Evolutionary conservation across 164 flowering plant genomes (phyloP), one percentile per base, ranked within the genome.

Genomic region (Vitis rupestris): DNA sequence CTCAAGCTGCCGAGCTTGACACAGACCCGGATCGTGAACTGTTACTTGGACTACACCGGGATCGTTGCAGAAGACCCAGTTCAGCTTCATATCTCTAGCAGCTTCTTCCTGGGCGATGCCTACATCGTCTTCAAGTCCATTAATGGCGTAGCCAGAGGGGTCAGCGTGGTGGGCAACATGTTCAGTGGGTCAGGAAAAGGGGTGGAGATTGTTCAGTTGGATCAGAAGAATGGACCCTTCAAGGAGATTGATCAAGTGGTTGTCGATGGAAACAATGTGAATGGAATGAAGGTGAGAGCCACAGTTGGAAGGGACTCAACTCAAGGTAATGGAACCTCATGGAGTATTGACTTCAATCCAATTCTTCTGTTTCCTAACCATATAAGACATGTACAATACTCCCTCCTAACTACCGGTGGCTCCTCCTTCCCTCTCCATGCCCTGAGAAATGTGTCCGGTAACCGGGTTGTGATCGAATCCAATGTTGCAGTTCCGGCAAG

Each of bases 31-130:
- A 90, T 95, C 3, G 81, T 86, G 50, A 87, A 91, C 68, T 88
- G 78, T 53, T 95, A 95, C 82, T 13, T 95, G 78, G 99, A 95
- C 49, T 95, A 79, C 82, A 91, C 93, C 0, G 97, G 97, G 0
- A 91, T 95, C 27, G 93, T 93, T 0, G 97, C 96, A 0, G 99
- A 95, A 70, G 99, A 95, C 61, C 99, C 98, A 0, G 90, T 93
- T 3, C 97, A 93, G 72, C 89, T 93, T 12, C 79, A 75, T 9
- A 74, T 95, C 55, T 68, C 94, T 0, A 81, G 72, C 58, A 72
- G 84, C 9, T 91, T 95, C 69, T 93, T 95, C 84, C 86, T 95
- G 0, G 98, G 99, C 0, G 94, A 91, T 63, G 97, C 89, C 2
- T 85, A 50, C 29, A 71, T 95, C 56, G 64, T 74, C 0, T 69